Conservation (phyloP, 2,329 filamentous ascomycete species). For the Macroventuria anomochaeta region DNA sequence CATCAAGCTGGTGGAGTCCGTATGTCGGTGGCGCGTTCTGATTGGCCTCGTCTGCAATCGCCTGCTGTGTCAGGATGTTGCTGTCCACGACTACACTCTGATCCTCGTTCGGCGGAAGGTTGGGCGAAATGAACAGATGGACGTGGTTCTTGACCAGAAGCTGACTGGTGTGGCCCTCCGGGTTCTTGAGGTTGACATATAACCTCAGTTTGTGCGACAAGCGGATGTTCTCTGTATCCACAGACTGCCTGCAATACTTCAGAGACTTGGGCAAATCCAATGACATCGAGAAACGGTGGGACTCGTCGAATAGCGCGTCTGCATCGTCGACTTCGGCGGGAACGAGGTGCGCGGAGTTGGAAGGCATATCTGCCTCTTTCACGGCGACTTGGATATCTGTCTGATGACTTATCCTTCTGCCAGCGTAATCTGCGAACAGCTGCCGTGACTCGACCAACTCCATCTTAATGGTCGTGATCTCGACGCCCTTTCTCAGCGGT, state of each 20-base stretch:
- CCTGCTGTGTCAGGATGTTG: slow-evolving; percentile 43
- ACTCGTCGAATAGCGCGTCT: slow-evolving; percentile 59
- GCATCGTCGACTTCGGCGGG: slow-evolving; percentile 30
- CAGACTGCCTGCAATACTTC: slow-evolving; percentile 84
- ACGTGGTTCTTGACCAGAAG: slow-evolving; percentile 89
- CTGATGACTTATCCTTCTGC: slow-evolving; percentile 42
- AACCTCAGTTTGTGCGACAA: slow-evolving; percentile 92
- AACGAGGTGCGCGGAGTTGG: slow-evolving; percentile 38
- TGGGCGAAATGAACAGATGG: slow-evolving; percentile 94
- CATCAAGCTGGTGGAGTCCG: slow-evolving; percentile 86
- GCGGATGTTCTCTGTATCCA: slow-evolving; percentile 88
- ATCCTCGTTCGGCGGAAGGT: slow-evolving; percentile 85
- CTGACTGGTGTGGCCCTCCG: slow-evolving; percentile 93
- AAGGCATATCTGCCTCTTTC: slow-evolving; percentile 46
- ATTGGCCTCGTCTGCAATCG: slow-evolving; percentile 63
- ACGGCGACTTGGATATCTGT: slow-evolving; percentile 42
- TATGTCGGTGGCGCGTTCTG: slow-evolving; percentile 88
- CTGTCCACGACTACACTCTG: slow-evolving; percentile 69
- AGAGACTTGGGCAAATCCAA: slow-evolving; percentile 80
- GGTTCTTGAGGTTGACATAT: slow-evolving; percentile 89
- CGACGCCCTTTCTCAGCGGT: slow-evolving; percentile 85
- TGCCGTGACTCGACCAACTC: slow-evolving; percentile 72
- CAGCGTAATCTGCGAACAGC: slow-evolving; percentile 53
- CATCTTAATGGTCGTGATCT: slow-evolving; percentile 81
- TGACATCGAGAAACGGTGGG: slow-evolving; percentile 64